Conservation (phyloP, 768 basidiomycete genomes). For the Serendipita sp. region DNA sequence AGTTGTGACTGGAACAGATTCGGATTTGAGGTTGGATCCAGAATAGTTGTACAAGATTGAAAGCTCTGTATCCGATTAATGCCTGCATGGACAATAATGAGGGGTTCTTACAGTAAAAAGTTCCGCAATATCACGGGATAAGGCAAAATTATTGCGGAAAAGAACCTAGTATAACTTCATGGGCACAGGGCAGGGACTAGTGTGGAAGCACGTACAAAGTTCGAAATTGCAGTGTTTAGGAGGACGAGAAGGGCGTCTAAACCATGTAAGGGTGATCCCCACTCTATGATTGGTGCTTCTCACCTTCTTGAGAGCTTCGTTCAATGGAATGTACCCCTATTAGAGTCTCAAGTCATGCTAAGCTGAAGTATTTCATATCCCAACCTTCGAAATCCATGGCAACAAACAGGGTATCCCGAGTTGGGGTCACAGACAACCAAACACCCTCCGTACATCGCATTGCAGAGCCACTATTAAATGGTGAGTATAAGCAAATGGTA, state of each 20-base stretch:
- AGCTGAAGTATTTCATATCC: background rate
- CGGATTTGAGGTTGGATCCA: slow-evolving; percentile 43
- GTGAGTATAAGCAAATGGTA: background rate
- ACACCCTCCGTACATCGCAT: slow-evolving; percentile 30
- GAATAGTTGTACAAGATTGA: slow-evolving; percentile 20
- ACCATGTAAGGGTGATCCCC: background rate
- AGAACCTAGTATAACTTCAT: slow-evolving; percentile 26
- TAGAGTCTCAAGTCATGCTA: background rate
- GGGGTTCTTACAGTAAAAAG: slow-evolving; percentile 46
- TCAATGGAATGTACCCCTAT: slow-evolving; percentile 48
- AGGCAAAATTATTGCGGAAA: slow-evolving; percentile 49
- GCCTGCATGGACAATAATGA: slow-evolving; percentile 15
- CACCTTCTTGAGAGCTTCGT: slow-evolving; percentile 37
- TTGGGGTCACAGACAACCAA: slow-evolving; percentile 53
- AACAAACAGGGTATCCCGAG: slow-evolving; percentile 35
- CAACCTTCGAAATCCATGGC: slow-evolving; percentile 49
- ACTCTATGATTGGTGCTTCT: background rate
- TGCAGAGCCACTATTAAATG: background rate
- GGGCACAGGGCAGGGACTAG: too few relatives aligned
- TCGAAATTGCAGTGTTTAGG: slow-evolving; percentile 51
- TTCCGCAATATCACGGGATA: slow-evolving; percentile 43
- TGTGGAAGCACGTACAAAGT: slow-evolving; percentile 26
- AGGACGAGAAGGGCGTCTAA: slow-evolving; percentile 40
- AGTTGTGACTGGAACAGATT: slow-evolving; percentile 41
- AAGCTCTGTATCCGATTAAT: slow-evolving; percentile 8